Percentiles rank a stretch among this genome's conserved stretches.
These are phyloP conservation scores for Neofusicoccum cordaticola DNA, from an alignment of 2,329 filamentous ascomycete species.

Conservation along the genomic window DNA sequence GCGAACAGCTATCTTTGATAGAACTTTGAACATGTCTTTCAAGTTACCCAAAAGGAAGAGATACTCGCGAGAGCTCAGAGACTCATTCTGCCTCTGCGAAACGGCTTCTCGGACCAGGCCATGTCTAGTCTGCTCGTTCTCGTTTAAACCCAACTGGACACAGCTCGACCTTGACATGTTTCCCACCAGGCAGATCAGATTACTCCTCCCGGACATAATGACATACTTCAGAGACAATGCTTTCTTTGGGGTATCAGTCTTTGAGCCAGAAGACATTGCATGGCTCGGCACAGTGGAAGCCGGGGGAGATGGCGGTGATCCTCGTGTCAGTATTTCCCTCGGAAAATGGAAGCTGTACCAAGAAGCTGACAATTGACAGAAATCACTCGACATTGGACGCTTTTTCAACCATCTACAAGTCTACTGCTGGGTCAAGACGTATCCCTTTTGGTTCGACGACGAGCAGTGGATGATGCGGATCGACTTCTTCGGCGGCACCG, in stretches of 20 bases:
- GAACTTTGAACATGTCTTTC: background rate
- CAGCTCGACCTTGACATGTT: background rate
- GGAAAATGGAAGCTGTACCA: too few relatives aligned
- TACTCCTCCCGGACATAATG: background rate
- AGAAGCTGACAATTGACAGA: background rate
- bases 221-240: background rate
- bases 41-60: background rate
- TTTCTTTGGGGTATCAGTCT: background rate
- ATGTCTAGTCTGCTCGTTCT: background rate
- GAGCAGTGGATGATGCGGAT: background rate
- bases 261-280: background rate
- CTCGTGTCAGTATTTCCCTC: too few relatives aligned
- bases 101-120: background rate
- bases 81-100: background rate
- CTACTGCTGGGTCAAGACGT: background rate
- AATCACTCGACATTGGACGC: background rate
- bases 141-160: background rate
- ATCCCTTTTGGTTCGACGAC: background rate
- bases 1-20: too few relatives aligned
- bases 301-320: background rate
- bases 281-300: background rate
- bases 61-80: background rate
- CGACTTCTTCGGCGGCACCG: background rate
- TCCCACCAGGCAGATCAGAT: background rate
- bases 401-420: background rate